Base-by-base conservation (phyloP, 2,329 filamentous ascomycete species). In the Hypoxylon sp. region DNA sequence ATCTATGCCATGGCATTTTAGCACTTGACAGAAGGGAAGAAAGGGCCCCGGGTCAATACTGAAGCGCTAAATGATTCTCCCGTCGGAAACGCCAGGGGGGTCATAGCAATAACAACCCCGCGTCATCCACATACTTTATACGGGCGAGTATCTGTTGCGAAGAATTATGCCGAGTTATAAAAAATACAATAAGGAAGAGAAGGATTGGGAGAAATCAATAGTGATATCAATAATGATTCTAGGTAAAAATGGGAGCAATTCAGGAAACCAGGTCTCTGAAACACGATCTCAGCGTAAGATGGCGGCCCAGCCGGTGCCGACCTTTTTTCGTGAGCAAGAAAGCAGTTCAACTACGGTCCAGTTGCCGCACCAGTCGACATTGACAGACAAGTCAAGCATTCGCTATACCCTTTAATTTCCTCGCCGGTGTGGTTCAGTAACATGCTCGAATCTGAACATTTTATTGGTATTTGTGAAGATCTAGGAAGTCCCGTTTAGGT, bases 51-150 rank as follows among this genome's bases (percentile, higher is more conserved):
- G 34, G n/a, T 19, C 7, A 39, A n/a, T 16, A 16, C n/a, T 39
- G 6, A 6, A 16, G 25, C 67, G 67, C 68, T 58, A n/a, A n/a
- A n/a, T n/a, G n/a, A 48, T 56, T 60, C 56, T 61, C 61, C 73
- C 51, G 21, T 60, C 69, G 70, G 52, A 65, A 60, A 21, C 53
- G 23, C 57, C 61, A 61, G 65, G 45, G 54, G 43, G 67, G 41
- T 62, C 43, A 63, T 47, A 45, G 11, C n/a, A 37, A 53, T 51
- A 47, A 16, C 23, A 69, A 66, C 68, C 69, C 70, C 70, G 70
- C 69, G 70, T 66, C 58, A 27, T 60, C 52, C 16, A 21, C 27
- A 47, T 30, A 12, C 51, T 34, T 51, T 39, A 34, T 52, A 53
- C 7, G 25, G 21, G 12, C 29, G 1, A 21, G 19, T 6, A 27